A percentile compares a stretch with the other conserved stretches of the same genome.
Conservation (phyloP, 495 filamentous ascomycete species). For the Neurospora sp. region DNA sequence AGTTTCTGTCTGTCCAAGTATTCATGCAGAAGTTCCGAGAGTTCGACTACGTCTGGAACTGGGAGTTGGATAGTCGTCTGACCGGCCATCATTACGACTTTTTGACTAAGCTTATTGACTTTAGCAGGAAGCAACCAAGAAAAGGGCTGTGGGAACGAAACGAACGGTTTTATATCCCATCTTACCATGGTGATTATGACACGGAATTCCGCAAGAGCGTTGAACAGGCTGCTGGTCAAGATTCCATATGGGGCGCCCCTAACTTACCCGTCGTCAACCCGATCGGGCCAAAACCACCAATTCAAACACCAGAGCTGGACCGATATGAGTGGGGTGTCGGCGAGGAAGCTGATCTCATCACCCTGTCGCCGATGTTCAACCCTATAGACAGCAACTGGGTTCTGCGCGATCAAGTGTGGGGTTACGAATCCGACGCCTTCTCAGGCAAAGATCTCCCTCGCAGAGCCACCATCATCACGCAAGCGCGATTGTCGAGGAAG, state of each 20-base stretch:
- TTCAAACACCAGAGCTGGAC: constrained; percentile 43
- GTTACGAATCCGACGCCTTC: constrained; percentile 43
- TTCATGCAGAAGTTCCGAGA: constrained; percentile 60
- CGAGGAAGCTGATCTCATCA: constrained; percentile 68
- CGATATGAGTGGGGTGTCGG: constrained; percentile 62
- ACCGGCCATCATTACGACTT: constrained; percentile 65
- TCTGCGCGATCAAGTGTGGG: constrained; percentile 50
- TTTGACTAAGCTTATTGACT: constrained; percentile 47
- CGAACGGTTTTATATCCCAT: constrained; percentile 60
- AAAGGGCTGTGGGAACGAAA: constrained; percentile 67
- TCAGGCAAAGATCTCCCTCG: constrained; percentile 44
- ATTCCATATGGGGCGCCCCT: constrained; percentile 55
- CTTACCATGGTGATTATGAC: constrained; percentile 48
- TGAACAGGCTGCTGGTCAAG: constrained; percentile 30
- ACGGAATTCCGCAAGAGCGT: constrained; percentile 42
- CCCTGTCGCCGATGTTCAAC: constrained; percentile 60
- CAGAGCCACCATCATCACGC: constrained; percentile 56
- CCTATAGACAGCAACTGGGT: constrained; percentile 54
- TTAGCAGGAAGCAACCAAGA: constrained; percentile 52
- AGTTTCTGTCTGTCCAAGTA: constrained; percentile 51
- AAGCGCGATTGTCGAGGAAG: constrained; percentile 50
- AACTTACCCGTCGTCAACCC: constrained; percentile 43
- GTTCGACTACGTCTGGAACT: constrained; percentile 69
- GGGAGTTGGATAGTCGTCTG: constrained; percentile 63
- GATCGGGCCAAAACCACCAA: constrained; percentile 49